These are phyloP conservation scores for Scutellospora calospora DNA, from an alignment of 371 early-diverging fungal species.

Conservation along the genomic window DNA sequence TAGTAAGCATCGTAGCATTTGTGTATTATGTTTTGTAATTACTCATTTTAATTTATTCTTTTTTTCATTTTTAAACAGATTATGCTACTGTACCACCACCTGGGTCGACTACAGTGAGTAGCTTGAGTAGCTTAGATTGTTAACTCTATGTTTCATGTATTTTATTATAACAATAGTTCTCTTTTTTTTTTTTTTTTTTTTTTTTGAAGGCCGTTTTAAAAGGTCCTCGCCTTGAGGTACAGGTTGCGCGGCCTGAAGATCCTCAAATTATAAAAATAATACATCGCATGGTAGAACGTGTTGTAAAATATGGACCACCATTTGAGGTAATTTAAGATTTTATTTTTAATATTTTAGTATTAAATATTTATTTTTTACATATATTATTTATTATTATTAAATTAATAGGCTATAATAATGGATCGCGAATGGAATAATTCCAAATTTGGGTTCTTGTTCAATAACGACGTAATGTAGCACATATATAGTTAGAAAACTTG, in stretches of 20 bases:
- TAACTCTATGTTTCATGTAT: background rate
- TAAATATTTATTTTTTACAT: background rate
- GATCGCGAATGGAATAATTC: constrained; percentile 71
- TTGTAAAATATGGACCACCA: constrained; percentile 73
- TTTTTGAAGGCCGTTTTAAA: constrained; percentile 18
- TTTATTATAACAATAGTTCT: background rate
- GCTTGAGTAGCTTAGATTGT: too few species aligned
- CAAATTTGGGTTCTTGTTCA: constrained; percentile 75
- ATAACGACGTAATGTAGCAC: constrained; percentile 65
- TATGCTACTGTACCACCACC: constrained; percentile 42
- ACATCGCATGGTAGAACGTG: constrained; percentile 89
- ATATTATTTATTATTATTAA: background rate
- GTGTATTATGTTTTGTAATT: background rate
- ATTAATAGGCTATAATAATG: constrained; percentile 65
- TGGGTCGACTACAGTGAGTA: background rate
- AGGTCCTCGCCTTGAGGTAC: constrained; percentile 66
- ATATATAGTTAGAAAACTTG: background rate
- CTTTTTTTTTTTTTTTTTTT: background rate
- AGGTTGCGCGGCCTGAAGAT: constrained; percentile 73
- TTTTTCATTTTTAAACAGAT: background rate
- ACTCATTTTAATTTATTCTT: background rate
- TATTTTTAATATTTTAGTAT: background rate
- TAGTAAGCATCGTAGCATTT: background rate
- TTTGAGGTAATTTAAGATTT: constrained; percentile 67
- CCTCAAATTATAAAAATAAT: constrained; percentile 67